These are phyloP conservation scores for Schizothecium vesticola DNA, from an alignment of 495 filamentous ascomycete species.

Conservation along the genomic window DNA sequence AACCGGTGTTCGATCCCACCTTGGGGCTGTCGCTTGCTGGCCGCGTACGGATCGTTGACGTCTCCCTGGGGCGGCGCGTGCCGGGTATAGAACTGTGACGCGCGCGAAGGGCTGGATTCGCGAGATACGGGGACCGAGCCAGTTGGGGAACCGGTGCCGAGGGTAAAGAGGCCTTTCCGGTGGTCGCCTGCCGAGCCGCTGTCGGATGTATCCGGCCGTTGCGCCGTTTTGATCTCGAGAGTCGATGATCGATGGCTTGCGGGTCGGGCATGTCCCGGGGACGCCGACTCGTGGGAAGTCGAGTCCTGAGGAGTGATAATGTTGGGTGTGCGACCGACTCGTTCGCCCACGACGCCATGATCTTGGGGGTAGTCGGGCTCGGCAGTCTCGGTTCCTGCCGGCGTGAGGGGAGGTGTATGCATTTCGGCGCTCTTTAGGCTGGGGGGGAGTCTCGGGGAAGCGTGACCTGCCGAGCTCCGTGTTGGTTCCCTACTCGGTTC, in stretches of 20 bases:
- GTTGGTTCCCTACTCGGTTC: slow-evolving; percentile 32
- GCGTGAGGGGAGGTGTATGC: slow-evolving; percentile 86
- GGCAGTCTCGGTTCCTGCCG: slow-evolving; percentile 57
- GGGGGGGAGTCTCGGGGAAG: slow-evolving; percentile 41
- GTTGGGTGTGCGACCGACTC: slow-evolving; percentile 42
- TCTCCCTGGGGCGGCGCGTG: slow-evolving; percentile 78
- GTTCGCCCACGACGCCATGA: slow-evolving; percentile 25
- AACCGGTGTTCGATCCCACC: slow-evolving; percentile 75
- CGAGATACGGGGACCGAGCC: slow-evolving; percentile 64
- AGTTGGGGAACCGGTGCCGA: slow-evolving; percentile 63
- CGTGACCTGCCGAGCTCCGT: slow-evolving; percentile 33
- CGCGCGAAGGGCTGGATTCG: slow-evolving; percentile 59
- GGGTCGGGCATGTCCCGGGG: slow-evolving; percentile 24
- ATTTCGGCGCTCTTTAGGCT: slow-evolving; percentile 51
- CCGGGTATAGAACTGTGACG: slow-evolving; percentile 54
- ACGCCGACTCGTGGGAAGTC: slow-evolving; percentile 34
- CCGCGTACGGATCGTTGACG: slow-evolving; percentile 82
- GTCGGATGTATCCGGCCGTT: slow-evolving; percentile 38
- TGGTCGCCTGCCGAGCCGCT: slow-evolving; percentile 39
- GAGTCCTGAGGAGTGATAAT: slow-evolving; percentile 57
- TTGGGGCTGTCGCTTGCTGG: slow-evolving; percentile 71
- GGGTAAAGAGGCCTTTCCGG: slow-evolving; percentile 63
- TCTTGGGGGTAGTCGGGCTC: slow-evolving; percentile 28
- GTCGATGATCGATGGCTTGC: slow-evolving; percentile 4
- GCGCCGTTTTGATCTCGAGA: slow-evolving; percentile 21